These are phyloP conservation scores for Suillus hirtellus DNA, from an alignment of 768 basidiomycete species.

Conservation along the genomic window DNA sequence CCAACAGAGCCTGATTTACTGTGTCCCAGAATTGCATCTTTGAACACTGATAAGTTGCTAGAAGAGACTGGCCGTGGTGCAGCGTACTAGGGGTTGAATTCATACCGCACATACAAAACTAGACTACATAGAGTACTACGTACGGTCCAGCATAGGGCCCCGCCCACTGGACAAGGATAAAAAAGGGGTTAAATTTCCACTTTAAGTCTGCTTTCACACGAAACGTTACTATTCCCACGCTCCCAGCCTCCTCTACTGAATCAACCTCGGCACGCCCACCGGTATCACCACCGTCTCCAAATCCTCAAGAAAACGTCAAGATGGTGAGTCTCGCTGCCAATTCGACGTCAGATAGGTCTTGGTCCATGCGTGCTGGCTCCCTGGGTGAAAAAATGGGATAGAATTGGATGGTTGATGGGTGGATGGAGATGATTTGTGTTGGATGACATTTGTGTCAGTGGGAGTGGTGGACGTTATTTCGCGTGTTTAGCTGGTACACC, in stretches of 20 bases:
- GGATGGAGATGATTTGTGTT: slow-evolving; percentile 30
- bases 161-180: too few species aligned
- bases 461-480: not conserved
- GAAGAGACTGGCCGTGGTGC: too few species aligned
- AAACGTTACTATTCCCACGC: slow-evolving; percentile 23
- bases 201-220: not conserved
- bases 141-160: too few species aligned
- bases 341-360: slow-evolving; percentile 15
- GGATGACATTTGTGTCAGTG: slow-evolving; percentile 36
- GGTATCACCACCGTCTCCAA: slow-evolving; percentile 21
- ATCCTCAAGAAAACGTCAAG: slow-evolving; percentile 39
- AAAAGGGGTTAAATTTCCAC: not conserved
- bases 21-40: too few species aligned
- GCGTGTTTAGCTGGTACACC: not conserved
- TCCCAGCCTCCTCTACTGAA: slow-evolving; percentile 17
- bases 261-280: slow-evolving; percentile 9
- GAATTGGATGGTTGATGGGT: slow-evolving; percentile 27
- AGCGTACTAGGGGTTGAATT: too few species aligned
- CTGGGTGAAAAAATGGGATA: slow-evolving; percentile 19
- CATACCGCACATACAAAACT: too few species aligned
- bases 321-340: slow-evolving; percentile 45
- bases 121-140: too few species aligned
- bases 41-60: too few species aligned
- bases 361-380: slow-evolving; percentile 8
- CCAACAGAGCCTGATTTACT: too few species aligned